These are phyloP conservation scores for Chlorella sp. DNA, from an alignment of 139 green algal genomes.

Conservation along the genomic window DNA sequence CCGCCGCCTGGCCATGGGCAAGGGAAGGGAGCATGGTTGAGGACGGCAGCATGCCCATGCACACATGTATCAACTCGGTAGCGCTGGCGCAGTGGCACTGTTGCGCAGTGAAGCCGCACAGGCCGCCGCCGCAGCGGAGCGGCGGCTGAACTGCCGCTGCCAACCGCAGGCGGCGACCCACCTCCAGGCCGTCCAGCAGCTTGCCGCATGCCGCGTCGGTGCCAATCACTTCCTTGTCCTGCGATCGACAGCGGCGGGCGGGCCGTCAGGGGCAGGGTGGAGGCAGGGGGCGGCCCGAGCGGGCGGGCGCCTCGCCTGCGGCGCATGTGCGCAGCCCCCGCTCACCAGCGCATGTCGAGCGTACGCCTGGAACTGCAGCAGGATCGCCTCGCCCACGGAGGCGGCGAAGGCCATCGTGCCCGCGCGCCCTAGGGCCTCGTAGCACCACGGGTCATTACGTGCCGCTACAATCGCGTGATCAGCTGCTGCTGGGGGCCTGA, in stretches of 20 bases:
- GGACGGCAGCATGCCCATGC: neutral
- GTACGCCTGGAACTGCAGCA: slow-evolving; percentile 23
- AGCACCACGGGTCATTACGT: neutral
- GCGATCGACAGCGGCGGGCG: neutral
- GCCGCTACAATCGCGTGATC: neutral
- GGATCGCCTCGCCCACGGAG: slow-evolving; percentile 31
- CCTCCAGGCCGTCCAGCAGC: slow-evolving; percentile 46
- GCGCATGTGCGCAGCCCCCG: no score
- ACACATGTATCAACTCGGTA: no score
- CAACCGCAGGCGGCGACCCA: neutral
- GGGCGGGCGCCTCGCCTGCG: no score
- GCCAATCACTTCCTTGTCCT: slow-evolving; percentile 42
- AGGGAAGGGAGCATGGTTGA: neutral
- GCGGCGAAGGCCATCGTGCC: slow-evolving; percentile 17
- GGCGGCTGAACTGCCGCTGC: neutral
- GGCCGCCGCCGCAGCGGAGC: no score
- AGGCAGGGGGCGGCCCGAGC: neutral
- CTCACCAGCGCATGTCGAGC: slow-evolving; percentile 36
- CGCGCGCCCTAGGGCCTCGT: neutral
- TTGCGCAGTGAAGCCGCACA: neutral
- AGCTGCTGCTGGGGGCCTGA: no score
- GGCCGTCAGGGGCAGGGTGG: neutral
- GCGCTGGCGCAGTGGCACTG: no score
- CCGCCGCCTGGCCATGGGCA: slow-evolving; percentile 36
- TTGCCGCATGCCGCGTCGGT: slow-evolving; percentile 41